Conservation (phyloP, 768 basidiomycete species). For the Termitomyces sp. region DNA sequence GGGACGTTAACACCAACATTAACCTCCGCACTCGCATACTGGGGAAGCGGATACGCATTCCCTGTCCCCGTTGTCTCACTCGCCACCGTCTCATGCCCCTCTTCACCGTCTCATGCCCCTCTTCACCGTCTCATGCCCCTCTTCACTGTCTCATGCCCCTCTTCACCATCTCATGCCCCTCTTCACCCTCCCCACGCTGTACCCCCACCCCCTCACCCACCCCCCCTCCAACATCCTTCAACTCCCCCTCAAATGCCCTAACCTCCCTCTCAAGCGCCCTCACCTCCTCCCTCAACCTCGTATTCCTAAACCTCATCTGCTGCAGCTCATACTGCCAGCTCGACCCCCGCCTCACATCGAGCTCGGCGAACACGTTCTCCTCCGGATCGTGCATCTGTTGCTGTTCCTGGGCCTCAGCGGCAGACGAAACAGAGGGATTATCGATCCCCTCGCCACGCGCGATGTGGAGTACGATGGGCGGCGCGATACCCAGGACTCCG, state of each 20-base stretch:
- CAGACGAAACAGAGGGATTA: not conserved
- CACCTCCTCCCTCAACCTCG: constrained; percentile 60
- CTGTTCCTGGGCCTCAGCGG: not conserved
- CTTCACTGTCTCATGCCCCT: no score
- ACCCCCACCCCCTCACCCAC: no score
- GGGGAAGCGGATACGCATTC: not conserved
- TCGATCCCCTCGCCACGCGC: constrained; percentile 23
- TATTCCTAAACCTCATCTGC: constrained; percentile 74
- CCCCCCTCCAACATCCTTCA: no score
- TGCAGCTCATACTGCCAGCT: constrained; percentile 96
- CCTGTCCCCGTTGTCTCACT: not conserved
- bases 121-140: not conserved
- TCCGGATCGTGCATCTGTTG: not conserved
- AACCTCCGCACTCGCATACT: no score
- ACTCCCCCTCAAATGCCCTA: not conserved
- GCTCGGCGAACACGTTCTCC: constrained; percentile 65
- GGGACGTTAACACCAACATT: no score
- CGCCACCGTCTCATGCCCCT: not conserved
- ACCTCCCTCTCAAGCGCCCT: constrained; percentile 26
- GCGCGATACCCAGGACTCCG: constrained; percentile 27
- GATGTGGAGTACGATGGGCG: constrained; percentile 38
- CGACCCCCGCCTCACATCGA: constrained; percentile 62
- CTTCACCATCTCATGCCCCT: not conserved
- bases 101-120: not conserved
- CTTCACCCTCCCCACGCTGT: no score